phyloP scores from a whole-genome alignment of 2,329 filamentous ascomycete species.

The Taxawa tesnikishii region DNA sequence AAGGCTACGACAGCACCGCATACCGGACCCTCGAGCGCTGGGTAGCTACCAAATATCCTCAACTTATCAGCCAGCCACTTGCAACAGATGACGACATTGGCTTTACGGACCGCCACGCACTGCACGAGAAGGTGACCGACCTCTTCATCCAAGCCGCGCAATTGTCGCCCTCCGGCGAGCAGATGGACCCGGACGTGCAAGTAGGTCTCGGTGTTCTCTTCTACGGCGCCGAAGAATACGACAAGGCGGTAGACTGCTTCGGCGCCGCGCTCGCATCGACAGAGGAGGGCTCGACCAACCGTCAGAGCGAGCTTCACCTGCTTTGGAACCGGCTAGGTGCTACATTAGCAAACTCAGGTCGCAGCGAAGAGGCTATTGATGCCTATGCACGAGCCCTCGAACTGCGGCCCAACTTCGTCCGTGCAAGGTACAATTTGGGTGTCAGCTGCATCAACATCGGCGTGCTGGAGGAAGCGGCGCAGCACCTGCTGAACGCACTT shows the following conservation, averaged over 20 bases:
- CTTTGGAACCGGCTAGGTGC: conserved; percentile 96
- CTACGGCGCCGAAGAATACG: conserved; percentile 95
- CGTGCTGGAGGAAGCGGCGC: conserved; percentile 83
- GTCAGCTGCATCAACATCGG: conserved; percentile 97
- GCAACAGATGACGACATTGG: conserved; percentile 71
- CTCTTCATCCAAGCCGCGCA: conserved; percentile 89
- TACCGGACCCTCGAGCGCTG: conserved; percentile 94
- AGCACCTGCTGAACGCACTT: conserved; percentile 81
- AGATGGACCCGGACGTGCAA: conserved; percentile 98
- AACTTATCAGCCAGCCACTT: conserved; percentile 59
- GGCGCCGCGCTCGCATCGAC: conserved; percentile 76
- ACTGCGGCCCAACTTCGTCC: conserved; percentile 90
- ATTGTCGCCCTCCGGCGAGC: conserved; percentile 77
- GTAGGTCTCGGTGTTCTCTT: conserved; percentile 94
- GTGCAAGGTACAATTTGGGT: conserved; percentile 90
- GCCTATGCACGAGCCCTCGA: conserved; percentile 89
- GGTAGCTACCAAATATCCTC: conserved; percentile 89
- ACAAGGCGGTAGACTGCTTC: conserved; percentile 98
- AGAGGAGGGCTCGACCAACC: conserved; percentile 73
- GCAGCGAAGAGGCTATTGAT: conserved; percentile 89
- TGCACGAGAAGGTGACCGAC: conserved; percentile 83
- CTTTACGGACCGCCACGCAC: conserved; percentile 80
- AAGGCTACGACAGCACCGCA: conserved; percentile 93
- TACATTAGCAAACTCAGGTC: conserved; percentile 87
- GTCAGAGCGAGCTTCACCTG: conserved; percentile 75